These are phyloP conservation scores for Kodamaea suecica DNA, from an alignment of 1,139 yeast species.

Conservation along the genomic window DNA sequence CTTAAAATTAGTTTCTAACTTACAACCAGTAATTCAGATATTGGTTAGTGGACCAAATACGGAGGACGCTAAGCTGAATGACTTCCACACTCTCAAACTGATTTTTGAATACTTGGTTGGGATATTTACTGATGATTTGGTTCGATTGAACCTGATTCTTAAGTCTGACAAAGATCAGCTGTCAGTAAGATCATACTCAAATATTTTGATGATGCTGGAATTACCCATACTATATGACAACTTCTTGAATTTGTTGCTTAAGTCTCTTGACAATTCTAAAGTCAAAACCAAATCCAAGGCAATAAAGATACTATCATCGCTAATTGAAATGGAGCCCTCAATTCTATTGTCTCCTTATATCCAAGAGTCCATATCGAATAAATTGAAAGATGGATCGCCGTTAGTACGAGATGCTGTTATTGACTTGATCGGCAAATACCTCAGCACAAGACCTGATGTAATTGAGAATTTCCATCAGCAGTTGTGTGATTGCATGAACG, in stretches of 20 bases:
- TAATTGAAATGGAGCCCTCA: constrained; percentile 49
- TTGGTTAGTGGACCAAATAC: background rate
- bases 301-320: constrained; percentile 47
- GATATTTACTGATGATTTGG: constrained; percentile 8
- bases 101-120: background rate
- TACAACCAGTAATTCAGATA: background rate
- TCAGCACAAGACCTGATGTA: constrained; percentile 42
- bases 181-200: constrained; percentile 11
- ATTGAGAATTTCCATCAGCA: constrained; percentile 48
- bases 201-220: constrained; percentile 24
- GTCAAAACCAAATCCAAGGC: constrained; percentile 65
- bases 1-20: constrained; percentile 10
- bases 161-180: constrained; percentile 14
- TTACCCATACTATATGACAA: constrained; percentile 48
- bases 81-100: background rate
- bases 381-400: constrained; percentile 61
- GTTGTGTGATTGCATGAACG: constrained; percentile 50
- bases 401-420: constrained; percentile 74
- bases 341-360: constrained; percentile 50
- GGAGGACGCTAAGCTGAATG: background rate
- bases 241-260: constrained; percentile 48
- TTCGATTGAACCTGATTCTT: constrained; percentile 11
- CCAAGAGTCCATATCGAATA: constrained; percentile 48
- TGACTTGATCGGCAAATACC: constrained; percentile 58
- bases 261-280: constrained; percentile 49